phyloP scores from a whole-genome alignment of 805 yeast species.

The Torulaspora microellipsoides region DNA sequence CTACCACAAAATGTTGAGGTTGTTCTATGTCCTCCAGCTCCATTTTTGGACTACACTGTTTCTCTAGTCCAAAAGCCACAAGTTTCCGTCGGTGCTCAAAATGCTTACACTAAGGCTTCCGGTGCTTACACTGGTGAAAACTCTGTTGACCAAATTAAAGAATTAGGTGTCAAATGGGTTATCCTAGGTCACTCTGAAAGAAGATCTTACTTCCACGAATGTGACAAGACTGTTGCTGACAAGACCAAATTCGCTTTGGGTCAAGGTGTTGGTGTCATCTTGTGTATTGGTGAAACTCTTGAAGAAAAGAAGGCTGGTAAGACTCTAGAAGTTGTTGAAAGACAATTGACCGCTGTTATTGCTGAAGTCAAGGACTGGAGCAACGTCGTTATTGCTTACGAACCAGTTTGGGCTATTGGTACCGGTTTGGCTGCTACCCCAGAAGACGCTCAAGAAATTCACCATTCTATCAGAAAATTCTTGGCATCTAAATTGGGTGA shows the following conservation, averaged over 20 bases:
- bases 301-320: conserved; percentile 89
- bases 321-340: conserved; percentile 81
- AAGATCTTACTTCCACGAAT: conserved; percentile 87
- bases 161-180: conserved; percentile 90
- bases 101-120: conserved; percentile 76
- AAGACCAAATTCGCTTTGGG: conserved; percentile 94
- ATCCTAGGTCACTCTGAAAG: conserved; percentile 98
- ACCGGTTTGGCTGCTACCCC: conserved; percentile 99
- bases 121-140: conserved; percentile 99
- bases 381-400: conserved; percentile 92
- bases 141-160: conserved; percentile 83
- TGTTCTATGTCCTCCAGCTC: conserved; percentile 94
- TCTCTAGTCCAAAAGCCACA: conserved; percentile 61
- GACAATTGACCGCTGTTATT: conserved; percentile 86
- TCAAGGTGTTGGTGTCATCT: conserved; percentile 81
- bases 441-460: conserved; percentile 95
- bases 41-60: conserved; percentile 78
- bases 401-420: conserved; percentile 99
- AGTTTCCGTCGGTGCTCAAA: conserved; percentile 86
- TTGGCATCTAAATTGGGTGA: conserved; percentile 72
- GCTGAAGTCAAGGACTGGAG: conserved; percentile 84
- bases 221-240: conserved; percentile 86
- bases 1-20: conserved; percentile 81
- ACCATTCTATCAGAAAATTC: conserved; percentile 80
- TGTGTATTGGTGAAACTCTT: conserved; percentile 96